phyloP scores from a whole-genome alignment of 768 basidiomycete genomes.

The Daedaleopsis sinensis region DNA sequence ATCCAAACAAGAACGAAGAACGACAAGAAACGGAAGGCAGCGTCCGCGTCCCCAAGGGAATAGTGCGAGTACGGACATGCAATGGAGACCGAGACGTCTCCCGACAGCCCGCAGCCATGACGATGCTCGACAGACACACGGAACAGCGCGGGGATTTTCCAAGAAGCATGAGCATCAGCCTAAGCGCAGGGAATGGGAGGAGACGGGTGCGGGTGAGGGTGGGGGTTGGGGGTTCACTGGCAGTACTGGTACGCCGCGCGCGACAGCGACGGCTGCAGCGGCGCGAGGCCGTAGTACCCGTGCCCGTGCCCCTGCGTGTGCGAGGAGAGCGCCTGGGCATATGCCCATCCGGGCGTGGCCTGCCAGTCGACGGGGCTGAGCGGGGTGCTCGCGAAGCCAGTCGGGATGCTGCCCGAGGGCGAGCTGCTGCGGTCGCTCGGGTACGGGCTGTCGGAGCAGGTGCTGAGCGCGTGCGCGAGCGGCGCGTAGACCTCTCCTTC shows the following conservation, averaged over 20 bases:
- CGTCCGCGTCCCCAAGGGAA: no score
- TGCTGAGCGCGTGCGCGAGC: conserved; percentile 11
- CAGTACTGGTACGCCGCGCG: neutral
- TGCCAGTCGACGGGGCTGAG: conserved; percentile 16
- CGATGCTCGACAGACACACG: no score
- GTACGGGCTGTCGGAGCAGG: conserved; percentile 13
- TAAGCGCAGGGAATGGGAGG: no score
- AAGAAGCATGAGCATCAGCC: neutral
- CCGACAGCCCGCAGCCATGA: no score
- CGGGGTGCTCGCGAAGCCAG: conserved; percentile 15
- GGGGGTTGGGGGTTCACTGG: neutral
- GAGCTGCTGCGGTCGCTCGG: conserved; percentile 22
- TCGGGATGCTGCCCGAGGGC: conserved; percentile 14
- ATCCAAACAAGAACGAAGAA: no score
- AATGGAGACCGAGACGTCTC: no score
- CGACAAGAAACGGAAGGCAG: no score
- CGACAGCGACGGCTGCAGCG: neutral
- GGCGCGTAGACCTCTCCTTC: conserved; percentile 12
- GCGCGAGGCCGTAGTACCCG: neutral
- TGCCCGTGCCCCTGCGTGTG: neutral
- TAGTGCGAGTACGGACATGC: no score
- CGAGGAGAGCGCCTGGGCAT: neutral
- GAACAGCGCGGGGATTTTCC: no score
- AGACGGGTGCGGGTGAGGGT: no score
- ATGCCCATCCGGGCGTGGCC: neutral